phyloP scores from a whole-genome alignment of 805 yeast genomes.

The Wickerhamiella sorbophila region DNA sequence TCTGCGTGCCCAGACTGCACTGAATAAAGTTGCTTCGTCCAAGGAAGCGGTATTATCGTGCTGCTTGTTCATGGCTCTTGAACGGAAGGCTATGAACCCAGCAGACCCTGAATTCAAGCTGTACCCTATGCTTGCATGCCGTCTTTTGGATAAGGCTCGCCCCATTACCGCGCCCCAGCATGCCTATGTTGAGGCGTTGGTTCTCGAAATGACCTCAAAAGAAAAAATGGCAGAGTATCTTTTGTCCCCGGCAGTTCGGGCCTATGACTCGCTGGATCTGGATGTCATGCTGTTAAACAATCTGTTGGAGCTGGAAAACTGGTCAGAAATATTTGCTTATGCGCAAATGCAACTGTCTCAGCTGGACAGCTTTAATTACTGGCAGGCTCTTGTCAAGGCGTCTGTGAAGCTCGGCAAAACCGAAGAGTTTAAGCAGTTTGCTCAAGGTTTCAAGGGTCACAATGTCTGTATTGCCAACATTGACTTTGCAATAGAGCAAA shows the following conservation, averaged over 20 bases:
- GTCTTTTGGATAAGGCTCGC: conserved; percentile 36
- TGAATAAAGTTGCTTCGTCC: conserved; percentile 13
- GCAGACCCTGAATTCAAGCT: conserved; percentile 35
- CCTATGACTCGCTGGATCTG: conserved; percentile 44
- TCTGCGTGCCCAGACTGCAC: conserved; percentile 17
- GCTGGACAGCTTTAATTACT: conserved; percentile 66
- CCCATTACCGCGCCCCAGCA: conserved; percentile 54
- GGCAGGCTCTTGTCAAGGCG: conserved; percentile 43
- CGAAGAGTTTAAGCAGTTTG: conserved; percentile 24
- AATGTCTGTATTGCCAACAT: conserved; percentile 43
- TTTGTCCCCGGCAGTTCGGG: conserved; percentile 9
- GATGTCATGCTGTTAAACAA: conserved; percentile 31
- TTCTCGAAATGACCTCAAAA: conserved; percentile 30
- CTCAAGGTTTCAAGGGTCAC: conserved; percentile 30
- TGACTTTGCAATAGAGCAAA: conserved; percentile 27
- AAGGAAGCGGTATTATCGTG: conserved; percentile 15
- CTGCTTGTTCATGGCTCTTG: conserved; percentile 33
- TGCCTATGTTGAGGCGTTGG: conserved; percentile 40
- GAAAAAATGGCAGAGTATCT: conserved; percentile 27
- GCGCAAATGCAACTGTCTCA: conserved; percentile 32
- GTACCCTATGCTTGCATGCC: conserved; percentile 46
- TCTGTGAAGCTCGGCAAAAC: conserved; percentile 26
- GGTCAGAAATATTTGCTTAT: conserved; percentile 32
- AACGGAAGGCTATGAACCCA: conserved; percentile 26
- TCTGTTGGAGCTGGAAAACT: conserved; percentile 30